phyloP scores from a whole-genome alignment of 129 eudicot genomes.

The Erigeron canadensis region DNA sequence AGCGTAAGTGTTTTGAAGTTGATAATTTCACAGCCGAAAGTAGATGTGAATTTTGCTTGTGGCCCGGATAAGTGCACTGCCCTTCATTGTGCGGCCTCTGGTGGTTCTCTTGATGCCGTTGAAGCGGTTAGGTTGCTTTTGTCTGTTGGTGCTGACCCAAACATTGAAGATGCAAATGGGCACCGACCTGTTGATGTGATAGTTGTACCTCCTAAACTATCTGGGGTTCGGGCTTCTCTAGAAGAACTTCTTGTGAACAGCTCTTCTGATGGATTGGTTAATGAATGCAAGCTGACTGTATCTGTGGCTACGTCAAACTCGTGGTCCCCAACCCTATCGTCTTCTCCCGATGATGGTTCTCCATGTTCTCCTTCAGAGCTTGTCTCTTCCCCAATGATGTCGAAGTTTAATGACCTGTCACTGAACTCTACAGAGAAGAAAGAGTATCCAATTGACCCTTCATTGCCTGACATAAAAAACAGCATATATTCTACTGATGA shows the following conservation, averaged over 20 bases:
- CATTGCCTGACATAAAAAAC: constrained; percentile 78
- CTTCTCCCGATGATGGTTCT: constrained; percentile 66
- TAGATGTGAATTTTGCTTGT: constrained; percentile 59
- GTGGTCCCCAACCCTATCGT: constrained; percentile 64
- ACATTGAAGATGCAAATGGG: constrained; percentile 61
- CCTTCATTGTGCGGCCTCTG: constrained; percentile 85
- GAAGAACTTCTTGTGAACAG: constrained; percentile 54
- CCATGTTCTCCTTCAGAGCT: constrained; percentile 57
- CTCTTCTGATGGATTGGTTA: constrained; percentile 48
- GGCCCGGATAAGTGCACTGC: constrained; percentile 75
- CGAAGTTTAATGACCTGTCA: constrained; percentile 44
- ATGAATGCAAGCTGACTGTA: constrained; percentile 45
- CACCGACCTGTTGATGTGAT: constrained; percentile 69
- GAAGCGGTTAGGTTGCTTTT: constrained; percentile 66
- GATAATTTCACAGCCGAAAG: constrained; percentile 49
- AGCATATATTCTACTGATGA: constrained; percentile 88
- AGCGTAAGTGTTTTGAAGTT: constrained; percentile 61
- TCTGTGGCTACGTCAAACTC: constrained; percentile 46
- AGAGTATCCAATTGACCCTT: constrained; percentile 82
- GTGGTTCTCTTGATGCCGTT: constrained; percentile 62
- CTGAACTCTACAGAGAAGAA: constrained; percentile 59
- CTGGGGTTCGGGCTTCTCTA: constrained; percentile 43
- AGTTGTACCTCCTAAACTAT: constrained; percentile 56
- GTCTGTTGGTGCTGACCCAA: constrained; percentile 70
- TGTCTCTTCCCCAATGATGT: constrained; percentile 52